A percentile compares a stretch with the other conserved stretches of the same genome.
These are phyloP conservation scores for Mycena metata DNA, from an alignment of 768 basidiomycete species.

Conservation along the genomic window DNA sequence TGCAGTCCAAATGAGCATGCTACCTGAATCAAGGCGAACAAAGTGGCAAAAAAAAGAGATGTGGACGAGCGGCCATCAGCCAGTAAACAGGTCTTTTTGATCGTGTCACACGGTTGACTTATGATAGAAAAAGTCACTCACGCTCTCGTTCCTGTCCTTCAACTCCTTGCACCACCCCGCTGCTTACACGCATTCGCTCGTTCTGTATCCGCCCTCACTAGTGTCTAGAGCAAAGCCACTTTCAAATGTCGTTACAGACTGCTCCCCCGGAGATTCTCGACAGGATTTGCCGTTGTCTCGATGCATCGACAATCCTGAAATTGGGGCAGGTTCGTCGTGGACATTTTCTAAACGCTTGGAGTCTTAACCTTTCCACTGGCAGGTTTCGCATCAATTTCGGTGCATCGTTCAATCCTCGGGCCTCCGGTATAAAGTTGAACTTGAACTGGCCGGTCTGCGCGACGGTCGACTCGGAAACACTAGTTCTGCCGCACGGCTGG, in stretches of 20 bases:
- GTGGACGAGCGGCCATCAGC: too few species aligned
- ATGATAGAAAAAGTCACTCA: too few species aligned
- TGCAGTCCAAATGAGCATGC: too few species aligned
- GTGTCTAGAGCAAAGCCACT: too few species aligned
- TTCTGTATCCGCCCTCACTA: too few species aligned
- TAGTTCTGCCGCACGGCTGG: slow-evolving; percentile 42
- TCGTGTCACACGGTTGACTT: too few species aligned
- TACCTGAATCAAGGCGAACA: too few species aligned
- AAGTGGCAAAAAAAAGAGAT: too few species aligned
- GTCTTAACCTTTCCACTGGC: slow-evolving; percentile 9
- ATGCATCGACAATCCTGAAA: slow-evolving; percentile 44
- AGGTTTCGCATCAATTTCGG: slow-evolving; percentile 49
- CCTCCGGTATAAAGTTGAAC: slow-evolving; percentile 47
- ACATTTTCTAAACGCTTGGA: neutral
- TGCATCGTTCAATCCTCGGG: slow-evolving; percentile 43
- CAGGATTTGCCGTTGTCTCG: slow-evolving; percentile 44
- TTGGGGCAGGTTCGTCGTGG: slow-evolving; percentile 42
- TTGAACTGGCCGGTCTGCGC: slow-evolving; percentile 45
- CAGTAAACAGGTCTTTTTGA: too few species aligned
- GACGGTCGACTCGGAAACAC: slow-evolving; percentile 39
- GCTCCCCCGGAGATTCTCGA: slow-evolving; percentile 49
- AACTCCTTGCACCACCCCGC: too few species aligned
- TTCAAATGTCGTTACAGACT: slow-evolving; percentile 5
- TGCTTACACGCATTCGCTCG: too few species aligned
- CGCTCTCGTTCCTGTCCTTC: too few species aligned